A percentile compares a stretch with the other conserved stretches of the same genome.
These are phyloP conservation scores for Mycena polygramma DNA, from an alignment of 768 basidiomycete species.

Conservation along the genomic window DNA sequence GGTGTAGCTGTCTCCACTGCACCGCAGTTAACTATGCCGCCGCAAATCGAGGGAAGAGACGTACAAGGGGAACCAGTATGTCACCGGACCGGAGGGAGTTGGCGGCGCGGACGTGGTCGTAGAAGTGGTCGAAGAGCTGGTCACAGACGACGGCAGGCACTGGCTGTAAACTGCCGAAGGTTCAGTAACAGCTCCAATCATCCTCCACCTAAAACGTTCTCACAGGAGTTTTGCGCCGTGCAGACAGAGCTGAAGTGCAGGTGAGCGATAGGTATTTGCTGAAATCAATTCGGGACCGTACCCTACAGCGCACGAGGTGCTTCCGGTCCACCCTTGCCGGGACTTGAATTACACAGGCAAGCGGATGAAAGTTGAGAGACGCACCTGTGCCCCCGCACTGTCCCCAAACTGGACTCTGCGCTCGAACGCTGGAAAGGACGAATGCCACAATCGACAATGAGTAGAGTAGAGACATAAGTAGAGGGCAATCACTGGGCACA, in stretches of 20 bases:
- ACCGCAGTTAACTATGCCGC: background rate
- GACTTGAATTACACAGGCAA: background rate
- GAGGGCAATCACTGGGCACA: background rate
- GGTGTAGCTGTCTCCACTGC: constrained; percentile 55
- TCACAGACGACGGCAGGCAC: constrained; percentile 45
- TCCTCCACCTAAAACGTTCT: background rate
- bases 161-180: constrained; percentile 53
- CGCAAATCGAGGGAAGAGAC: background rate
- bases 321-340: constrained; percentile 42
- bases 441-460: constrained; percentile 2
- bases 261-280: background rate
- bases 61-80: constrained; percentile 35
- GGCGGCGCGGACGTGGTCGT: constrained; percentile 12
- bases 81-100: constrained; percentile 50
- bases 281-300: constrained; percentile 33
- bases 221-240: constrained; percentile 7
- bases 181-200: background rate
- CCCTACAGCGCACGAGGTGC: constrained; percentile 57
- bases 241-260: background rate
- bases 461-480: constrained; percentile 4
- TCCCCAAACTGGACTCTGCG: constrained; percentile 18
- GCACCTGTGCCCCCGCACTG: constrained; percentile 22
- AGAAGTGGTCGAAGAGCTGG: constrained; percentile 27
- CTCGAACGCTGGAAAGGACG: background rate
- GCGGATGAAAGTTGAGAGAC: background rate